Conservation (phyloP, 208 protist genomes). For the Strigomonas culicis region DNA sequence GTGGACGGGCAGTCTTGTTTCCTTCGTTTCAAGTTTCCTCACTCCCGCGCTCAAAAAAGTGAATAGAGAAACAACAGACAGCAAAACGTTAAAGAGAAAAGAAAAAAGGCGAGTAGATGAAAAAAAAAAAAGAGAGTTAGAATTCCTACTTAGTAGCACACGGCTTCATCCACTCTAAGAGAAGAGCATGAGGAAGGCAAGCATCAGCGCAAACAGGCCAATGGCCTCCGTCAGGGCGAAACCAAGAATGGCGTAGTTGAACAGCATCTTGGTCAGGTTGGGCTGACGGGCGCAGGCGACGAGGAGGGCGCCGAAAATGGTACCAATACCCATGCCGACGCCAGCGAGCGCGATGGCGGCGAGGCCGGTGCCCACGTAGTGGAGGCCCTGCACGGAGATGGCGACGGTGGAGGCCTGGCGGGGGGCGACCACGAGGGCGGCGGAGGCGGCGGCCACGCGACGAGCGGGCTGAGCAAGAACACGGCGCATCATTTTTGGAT, state of each 20-base stretch:
- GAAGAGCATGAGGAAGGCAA: conserved; percentile 84
- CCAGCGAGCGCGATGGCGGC: conserved; percentile 64
- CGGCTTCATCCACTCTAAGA: conserved; percentile 33
- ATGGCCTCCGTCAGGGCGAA: conserved; percentile 83
- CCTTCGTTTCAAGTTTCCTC: not conserved
- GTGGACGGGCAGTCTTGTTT: too few species aligned
- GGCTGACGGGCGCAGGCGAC: conserved; percentile 72
- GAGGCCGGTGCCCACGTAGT: conserved; percentile 75
- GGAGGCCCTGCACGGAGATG: conserved; percentile 66
- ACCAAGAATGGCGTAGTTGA: conserved; percentile 81
- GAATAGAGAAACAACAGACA: not conserved
- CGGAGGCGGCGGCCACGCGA: conserved; percentile 24
- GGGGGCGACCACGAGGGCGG: conserved; percentile 30
- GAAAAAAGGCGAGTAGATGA: conserved; percentile 1
- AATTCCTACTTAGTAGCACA: conserved; percentile 3
- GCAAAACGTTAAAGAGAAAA: not conserved
- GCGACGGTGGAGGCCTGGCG: conserved; percentile 59
- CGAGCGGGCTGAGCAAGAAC: conserved; percentile 26
- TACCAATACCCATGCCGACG: conserved; percentile 54
- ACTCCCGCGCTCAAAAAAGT: not conserved
- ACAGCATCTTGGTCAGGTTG: conserved; percentile 76
- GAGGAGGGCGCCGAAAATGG: conserved; percentile 64
- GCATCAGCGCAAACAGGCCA: conserved; percentile 72
- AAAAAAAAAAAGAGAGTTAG: conserved; percentile 18
- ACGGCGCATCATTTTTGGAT: conserved; percentile 47